Evolutionary conservation across 176 grass and related monocot species (phyloP).

Genomic region (Saccharum officinarum): DNA sequence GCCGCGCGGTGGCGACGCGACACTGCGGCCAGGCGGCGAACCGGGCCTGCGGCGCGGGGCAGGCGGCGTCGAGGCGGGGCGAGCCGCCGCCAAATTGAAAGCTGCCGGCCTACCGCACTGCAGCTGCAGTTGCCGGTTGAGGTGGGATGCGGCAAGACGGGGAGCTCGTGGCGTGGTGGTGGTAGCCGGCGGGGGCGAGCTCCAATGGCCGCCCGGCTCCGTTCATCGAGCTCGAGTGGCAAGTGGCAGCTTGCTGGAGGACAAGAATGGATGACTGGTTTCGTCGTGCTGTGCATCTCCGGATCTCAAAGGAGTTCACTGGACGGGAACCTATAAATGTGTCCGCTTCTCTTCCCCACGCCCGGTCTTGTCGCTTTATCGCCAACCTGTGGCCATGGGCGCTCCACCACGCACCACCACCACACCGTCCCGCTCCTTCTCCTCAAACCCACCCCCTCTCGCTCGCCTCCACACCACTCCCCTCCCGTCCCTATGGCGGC

Average conservation of each 20-base stretch:
- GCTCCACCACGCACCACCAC: constrained; percentile 23
- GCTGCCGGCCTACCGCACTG: not conserved
- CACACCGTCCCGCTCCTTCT: not conserved
- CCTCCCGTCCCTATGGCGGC: constrained; percentile 48
- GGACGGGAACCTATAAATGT: constrained; percentile 63
- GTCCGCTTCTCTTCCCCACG: constrained; percentile 57
- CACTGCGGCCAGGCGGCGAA: not conserved
- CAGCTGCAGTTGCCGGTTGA: not conserved
- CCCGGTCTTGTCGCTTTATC: constrained; percentile 45
- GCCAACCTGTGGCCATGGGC: constrained; percentile 66
- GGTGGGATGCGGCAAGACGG: too few species aligned
- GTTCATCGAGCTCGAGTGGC: not conserved
- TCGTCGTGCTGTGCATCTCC: not conserved
- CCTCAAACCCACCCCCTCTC: constrained; percentile 12
- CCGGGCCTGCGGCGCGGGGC: too few species aligned
- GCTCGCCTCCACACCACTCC: not conserved
- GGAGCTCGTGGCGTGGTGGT: too few species aligned
- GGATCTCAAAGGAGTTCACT: not conserved
- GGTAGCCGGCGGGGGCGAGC: not conserved
- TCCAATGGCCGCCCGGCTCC: too few species aligned
- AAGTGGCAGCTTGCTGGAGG: not conserved
- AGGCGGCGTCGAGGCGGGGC: too few species aligned
- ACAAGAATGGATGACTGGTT: not conserved
- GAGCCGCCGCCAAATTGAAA: not conserved
- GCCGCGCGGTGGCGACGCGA: too few species aligned